phyloP scores from a whole-genome alignment of 176 grass and related monocot genomes.

The Hsuehochloa calcarea region DNA sequence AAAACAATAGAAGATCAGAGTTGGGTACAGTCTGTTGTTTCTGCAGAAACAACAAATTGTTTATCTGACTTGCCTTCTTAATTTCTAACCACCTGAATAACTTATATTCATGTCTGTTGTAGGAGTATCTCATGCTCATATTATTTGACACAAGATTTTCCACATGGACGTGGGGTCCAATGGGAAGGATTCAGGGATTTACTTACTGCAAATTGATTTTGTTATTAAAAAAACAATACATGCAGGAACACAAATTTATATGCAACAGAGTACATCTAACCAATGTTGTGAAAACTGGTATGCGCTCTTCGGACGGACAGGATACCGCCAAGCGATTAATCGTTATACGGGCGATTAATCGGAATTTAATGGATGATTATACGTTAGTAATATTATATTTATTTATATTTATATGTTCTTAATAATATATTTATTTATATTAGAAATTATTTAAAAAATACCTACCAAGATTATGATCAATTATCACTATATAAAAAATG shows the following conservation, averaged over 20 bases:
- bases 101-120: not conserved
- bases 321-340: too few species aligned
- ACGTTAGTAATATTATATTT: too few species aligned
- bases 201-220: not conserved
- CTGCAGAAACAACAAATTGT: not conserved
- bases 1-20: not conserved
- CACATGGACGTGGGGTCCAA: not conserved
- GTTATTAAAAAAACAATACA: not conserved
- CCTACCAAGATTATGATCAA: too few species aligned
- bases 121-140: not conserved
- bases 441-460: too few species aligned
- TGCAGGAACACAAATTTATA: not conserved
- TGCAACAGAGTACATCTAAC: constrained; percentile 8
- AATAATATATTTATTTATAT: too few species aligned
- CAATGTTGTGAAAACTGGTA: too few species aligned
- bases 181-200: not conserved
- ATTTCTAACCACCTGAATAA: constrained; percentile 10
- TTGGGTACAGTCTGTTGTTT: not conserved
- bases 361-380: too few species aligned
- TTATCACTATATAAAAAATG: too few species aligned
- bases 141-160: not conserved
- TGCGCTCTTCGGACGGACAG: too few species aligned
- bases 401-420: too few species aligned
- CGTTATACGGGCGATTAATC: too few species aligned
- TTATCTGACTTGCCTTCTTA: not conserved